These are phyloP conservation scores for Immersiella caudata DNA, from an alignment of 495 filamentous ascomycete species.

Conservation along the genomic window DNA sequence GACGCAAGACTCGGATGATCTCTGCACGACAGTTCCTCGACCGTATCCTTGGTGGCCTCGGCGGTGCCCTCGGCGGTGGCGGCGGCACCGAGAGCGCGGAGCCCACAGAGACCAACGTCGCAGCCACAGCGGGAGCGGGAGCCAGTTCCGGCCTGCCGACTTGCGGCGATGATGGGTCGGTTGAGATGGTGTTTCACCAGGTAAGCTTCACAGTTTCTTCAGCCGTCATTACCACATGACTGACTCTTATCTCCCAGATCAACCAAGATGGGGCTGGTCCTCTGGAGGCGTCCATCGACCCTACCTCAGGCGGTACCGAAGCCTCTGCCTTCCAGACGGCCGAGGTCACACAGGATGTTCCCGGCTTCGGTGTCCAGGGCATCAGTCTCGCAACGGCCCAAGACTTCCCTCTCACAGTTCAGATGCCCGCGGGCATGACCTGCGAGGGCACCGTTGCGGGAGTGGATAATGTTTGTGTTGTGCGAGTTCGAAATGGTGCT, in stretches of 20 bases:
- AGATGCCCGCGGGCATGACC: constrained; percentile 65
- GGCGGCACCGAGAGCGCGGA: constrained; percentile 18
- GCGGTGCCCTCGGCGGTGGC: constrained; percentile 25
- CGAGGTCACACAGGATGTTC: constrained; percentile 60
- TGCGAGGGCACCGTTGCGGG: constrained; percentile 58
- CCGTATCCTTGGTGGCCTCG: constrained; percentile 28
- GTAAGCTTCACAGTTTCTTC: constrained; percentile 9
- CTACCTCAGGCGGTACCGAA: constrained; percentile 59
- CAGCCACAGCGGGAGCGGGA: constrained; percentile 46
- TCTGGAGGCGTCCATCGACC: constrained; percentile 51
- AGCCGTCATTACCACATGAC: background rate
- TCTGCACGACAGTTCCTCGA: constrained; percentile 23
- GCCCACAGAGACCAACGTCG: constrained; percentile 47
- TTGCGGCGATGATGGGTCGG: constrained; percentile 54
- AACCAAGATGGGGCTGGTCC: constrained; percentile 59
- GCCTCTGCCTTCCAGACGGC: constrained; percentile 56
- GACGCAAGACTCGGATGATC: background rate
- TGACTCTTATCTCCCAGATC: constrained; percentile 44
- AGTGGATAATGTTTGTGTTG: constrained; percentile 59
- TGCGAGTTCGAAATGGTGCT: constrained; percentile 59
- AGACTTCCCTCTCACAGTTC: constrained; percentile 58
- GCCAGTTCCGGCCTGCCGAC: constrained; percentile 53
- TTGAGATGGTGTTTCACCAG: constrained; percentile 54
- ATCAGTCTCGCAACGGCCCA: constrained; percentile 52
- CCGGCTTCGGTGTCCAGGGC: constrained; percentile 54